Percentiles rank a stretch among this genome's conserved stretches.
Conservation (phyloP, 306 rosid species). For the Vicia faba region DNA sequence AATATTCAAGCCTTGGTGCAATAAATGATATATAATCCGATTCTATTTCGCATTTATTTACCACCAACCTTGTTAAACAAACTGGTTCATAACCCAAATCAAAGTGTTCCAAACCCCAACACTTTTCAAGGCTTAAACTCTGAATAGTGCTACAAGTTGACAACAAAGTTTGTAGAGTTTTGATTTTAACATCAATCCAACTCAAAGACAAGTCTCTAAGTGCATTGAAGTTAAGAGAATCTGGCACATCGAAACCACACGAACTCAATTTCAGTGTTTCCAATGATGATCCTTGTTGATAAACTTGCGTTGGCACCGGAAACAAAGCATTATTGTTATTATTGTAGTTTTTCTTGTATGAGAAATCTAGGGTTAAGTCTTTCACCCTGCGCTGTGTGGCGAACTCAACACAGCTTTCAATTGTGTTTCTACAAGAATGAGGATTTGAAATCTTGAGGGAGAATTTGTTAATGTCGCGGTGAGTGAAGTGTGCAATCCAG, state of each 20-base stretch:
- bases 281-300: background rate
- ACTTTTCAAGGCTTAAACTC: conserved; percentile 29
- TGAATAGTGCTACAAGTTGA: conserved; percentile 4
- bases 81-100: background rate
- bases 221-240: background rate
- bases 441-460: conserved; percentile 28
- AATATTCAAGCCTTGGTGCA: conserved; percentile 18
- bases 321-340: background rate
- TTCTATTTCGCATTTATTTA: conserved; percentile 16
- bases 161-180: background rate
- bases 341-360: no score
- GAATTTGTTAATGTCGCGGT: background rate
- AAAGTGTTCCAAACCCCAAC: conserved; percentile 25
- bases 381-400: background rate
- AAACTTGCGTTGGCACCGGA: background rate
- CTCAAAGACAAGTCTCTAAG: conserved; percentile 41
- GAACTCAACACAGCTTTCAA: background rate
- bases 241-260: background rate
- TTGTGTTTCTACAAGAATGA: background rate
- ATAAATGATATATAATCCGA: background rate
- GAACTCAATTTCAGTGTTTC: conserved; percentile 31
- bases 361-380: conserved; percentile 33
- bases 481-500: background rate
- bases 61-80: conserved; percentile 24
- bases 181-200: background rate